These are phyloP conservation scores for Moniliella sp. DNA, from an alignment of 1,284 basidiomycete genomes.

Conservation along the genomic window DNA sequence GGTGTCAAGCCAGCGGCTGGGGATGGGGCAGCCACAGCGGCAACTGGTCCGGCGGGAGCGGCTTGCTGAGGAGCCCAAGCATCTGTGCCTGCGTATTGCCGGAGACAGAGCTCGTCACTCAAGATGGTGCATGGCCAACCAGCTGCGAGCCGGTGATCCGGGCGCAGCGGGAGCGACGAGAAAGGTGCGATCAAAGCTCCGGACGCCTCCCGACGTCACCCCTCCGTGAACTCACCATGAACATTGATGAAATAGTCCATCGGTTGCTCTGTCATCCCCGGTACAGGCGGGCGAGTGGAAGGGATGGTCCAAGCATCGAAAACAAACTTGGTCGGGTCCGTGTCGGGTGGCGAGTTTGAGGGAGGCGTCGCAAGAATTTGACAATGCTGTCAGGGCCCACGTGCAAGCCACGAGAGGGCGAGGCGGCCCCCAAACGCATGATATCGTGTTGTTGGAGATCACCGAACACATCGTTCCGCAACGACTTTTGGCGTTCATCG, in stretches of 20 bases:
- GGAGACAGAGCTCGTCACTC: slow-evolving; percentile 64
- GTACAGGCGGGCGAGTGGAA: slow-evolving; percentile 13
- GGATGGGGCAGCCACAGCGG: neutral
- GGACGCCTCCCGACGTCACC: slow-evolving; percentile 43
- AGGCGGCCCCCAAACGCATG: slow-evolving; percentile 8
- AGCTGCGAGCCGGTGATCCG: slow-evolving; percentile 56
- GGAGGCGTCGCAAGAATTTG: slow-evolving; percentile 46
- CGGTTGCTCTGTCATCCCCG: slow-evolving; percentile 8
- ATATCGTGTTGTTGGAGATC: slow-evolving; percentile 24
- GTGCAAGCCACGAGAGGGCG: slow-evolving; percentile 35
- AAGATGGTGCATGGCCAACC: slow-evolving; percentile 83
- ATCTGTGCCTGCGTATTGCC: slow-evolving; percentile 57
- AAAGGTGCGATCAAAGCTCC: slow-evolving; percentile 83
- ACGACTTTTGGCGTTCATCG: slow-evolving; percentile 54
- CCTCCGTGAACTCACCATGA: slow-evolving; percentile 78
- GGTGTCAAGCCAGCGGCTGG: slow-evolving; percentile 5
- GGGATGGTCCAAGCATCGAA: slow-evolving; percentile 55
- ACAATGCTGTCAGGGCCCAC: slow-evolving; percentile 50
- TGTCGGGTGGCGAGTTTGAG: slow-evolving; percentile 57
- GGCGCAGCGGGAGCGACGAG: slow-evolving; percentile 58
- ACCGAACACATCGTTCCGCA: slow-evolving; percentile 53
- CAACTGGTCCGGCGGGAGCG: neutral
- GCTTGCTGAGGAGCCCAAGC: slow-evolving; percentile 39
- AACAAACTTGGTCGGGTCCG: slow-evolving; percentile 48
- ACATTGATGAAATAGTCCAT: slow-evolving; percentile 53